Evolutionary conservation across 345 rosid genomes (phyloP).

Genomic region (Eucalyptus grandis): DNA sequence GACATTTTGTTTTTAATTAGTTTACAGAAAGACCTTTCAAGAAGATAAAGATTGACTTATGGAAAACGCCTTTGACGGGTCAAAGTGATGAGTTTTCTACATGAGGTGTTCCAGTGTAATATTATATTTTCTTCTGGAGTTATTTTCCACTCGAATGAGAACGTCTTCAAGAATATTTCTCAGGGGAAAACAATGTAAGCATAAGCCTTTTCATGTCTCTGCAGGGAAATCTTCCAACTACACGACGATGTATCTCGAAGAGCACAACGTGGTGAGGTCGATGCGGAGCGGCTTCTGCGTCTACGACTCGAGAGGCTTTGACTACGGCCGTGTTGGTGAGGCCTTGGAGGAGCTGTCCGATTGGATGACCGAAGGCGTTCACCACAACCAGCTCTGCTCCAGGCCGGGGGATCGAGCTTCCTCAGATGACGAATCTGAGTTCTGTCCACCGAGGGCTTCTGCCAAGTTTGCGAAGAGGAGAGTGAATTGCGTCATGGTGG

Average conservation of each 20-base stretch:
- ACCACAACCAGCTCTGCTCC: slow-evolving; percentile 38
- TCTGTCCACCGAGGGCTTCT: not conserved
- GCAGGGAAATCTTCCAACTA: slow-evolving; percentile 10
- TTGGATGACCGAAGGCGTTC: slow-evolving; percentile 43
- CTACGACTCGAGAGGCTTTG: slow-evolving; percentile 46
- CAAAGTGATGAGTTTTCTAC: not conserved
- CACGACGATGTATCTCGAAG: slow-evolving; percentile 38
- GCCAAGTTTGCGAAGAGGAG: slow-evolving; percentile 29
- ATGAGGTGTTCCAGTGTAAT: not conserved
- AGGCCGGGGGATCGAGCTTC: slow-evolving; percentile 12
- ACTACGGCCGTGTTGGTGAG: slow-evolving; percentile 6
- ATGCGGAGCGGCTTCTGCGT: slow-evolving; percentile 37
- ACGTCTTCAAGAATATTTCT: not conserved
- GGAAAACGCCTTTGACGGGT: not conserved
- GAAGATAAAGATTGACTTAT: not conserved
- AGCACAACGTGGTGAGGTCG: slow-evolving; percentile 50
- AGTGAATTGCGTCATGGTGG: slow-evolving; percentile 40
- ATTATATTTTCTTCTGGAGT: not conserved
- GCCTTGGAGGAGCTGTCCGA: slow-evolving; percentile 31
- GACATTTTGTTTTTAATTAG: not conserved
- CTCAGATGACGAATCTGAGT: slow-evolving; percentile 6
- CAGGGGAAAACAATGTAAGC: not conserved
- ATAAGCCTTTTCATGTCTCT: not conserved
- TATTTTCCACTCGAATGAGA: not conserved
- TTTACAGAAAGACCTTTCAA: not conserved